phyloP scores from a whole-genome alignment of 192 early-diverging fungal species.

The Gaertneriomyces semiglobifer region DNA sequence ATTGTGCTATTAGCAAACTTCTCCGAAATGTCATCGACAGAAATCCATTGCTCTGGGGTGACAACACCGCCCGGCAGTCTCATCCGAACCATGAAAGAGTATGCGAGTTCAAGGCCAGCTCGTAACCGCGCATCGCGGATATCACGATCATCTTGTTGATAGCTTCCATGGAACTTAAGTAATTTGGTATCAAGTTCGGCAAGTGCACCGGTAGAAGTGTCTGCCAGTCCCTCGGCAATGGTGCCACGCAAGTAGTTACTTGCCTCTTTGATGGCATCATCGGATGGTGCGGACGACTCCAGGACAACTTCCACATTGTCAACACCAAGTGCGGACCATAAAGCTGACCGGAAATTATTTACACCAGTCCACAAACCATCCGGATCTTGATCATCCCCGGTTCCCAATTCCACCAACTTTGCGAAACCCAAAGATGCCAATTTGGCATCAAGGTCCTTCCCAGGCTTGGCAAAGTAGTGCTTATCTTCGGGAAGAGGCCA shows the following conservation, averaged over 20 bases:
- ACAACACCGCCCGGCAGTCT: constrained; percentile 89
- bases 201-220: constrained; percentile 78
- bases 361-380: constrained; percentile 87
- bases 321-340: constrained; percentile 80
- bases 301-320: constrained; percentile 67
- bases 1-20: constrained; percentile 80
- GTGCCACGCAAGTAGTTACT: constrained; percentile 92
- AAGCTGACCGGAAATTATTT: constrained; percentile 67
- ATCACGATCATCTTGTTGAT: constrained; percentile 97
- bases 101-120: constrained; percentile 88
- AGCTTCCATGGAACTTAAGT: constrained; percentile 95
- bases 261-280: constrained; percentile 89
- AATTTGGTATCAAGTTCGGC: constrained; percentile 88
- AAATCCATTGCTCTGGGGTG: constrained; percentile 85
- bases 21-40: constrained; percentile 89
- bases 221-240: constrained; percentile 79
- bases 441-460: constrained; percentile 79
- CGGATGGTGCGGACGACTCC: constrained; percentile 64
- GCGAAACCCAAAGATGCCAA: constrained; percentile 72
- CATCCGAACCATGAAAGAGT: constrained; percentile 94
- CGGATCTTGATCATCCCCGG: constrained; percentile 92
- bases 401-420: constrained; percentile 61
- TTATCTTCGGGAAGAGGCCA: constrained; percentile 91
- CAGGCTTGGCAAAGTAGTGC: constrained; percentile 88
- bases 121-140: constrained; percentile 77